phyloP scores from a whole-genome alignment of 1,284 basidiomycete species.

The Heliocybe sulcata region DNA sequence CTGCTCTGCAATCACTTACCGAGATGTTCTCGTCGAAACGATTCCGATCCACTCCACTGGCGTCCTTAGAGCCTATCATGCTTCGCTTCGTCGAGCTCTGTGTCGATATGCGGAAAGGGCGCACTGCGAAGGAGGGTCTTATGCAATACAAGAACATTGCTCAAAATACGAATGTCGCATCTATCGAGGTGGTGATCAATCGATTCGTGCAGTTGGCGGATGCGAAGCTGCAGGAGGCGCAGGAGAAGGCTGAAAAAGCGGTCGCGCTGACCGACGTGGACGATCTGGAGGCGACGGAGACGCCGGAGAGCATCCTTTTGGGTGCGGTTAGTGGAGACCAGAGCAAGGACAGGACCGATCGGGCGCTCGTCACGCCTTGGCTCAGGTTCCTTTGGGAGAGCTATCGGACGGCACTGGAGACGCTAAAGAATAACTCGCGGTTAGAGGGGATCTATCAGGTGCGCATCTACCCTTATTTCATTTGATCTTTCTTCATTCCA shows the following conservation, averaged over 20 bases:
- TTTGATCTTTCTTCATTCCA: slow-evolving; percentile 6
- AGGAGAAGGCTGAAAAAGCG: slow-evolving; percentile 73
- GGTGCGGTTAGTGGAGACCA: slow-evolving; percentile 88
- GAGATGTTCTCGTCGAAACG: slow-evolving; percentile 93
- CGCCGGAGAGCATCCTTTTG: slow-evolving; percentile 86
- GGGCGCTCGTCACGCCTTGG: slow-evolving; percentile 94
- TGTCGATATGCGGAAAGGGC: slow-evolving; percentile 91
- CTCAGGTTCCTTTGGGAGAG: slow-evolving; percentile 99
- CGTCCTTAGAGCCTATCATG: slow-evolving; percentile 94
- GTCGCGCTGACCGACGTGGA: slow-evolving; percentile 72
- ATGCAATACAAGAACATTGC: slow-evolving; percentile 97
- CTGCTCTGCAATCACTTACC: slow-evolving; percentile 83
- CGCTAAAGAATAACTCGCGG: slow-evolving; percentile 94
- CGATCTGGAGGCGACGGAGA: slow-evolving; percentile 87
- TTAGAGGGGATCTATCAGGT: slow-evolving; percentile 95
- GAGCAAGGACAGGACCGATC: slow-evolving; percentile 92
- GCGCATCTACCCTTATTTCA: slow-evolving; percentile 15
- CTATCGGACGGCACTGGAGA: slow-evolving; percentile 94
- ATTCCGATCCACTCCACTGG: slow-evolving; percentile 88
- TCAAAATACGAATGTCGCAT: slow-evolving; percentile 87
- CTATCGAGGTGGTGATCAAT: slow-evolving; percentile 91
- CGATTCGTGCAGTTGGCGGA: slow-evolving; percentile 87
- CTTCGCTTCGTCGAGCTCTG: slow-evolving; percentile 92
- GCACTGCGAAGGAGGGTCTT: slow-evolving; percentile 91
- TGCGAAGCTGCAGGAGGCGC: slow-evolving; percentile 81